A percentile compares a stretch with the other conserved stretches of the same genome.
Evolutionary conservation across 1,284 basidiomycete species (phyloP).

Genomic region (Papiliotrema fonsecae): DNA sequence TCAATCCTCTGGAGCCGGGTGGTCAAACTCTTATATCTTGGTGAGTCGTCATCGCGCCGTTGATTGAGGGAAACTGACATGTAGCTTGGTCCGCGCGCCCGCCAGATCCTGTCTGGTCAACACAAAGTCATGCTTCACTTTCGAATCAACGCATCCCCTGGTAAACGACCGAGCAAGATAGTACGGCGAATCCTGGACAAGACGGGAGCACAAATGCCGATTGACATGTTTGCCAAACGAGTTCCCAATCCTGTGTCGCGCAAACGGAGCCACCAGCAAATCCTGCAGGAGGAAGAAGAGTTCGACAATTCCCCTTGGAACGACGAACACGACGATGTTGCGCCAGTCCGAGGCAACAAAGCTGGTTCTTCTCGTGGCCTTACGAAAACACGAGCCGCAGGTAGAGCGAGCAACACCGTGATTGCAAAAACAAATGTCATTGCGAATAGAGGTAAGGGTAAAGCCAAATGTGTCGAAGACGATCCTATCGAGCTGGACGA

Average conservation of each 20-base stretch:
- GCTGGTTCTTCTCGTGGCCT: constrained; percentile 48
- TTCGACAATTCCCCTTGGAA: constrained; percentile 40
- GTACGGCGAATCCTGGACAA: background rate
- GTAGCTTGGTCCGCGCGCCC: constrained; percentile 30
- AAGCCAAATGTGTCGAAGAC: constrained; percentile 2
- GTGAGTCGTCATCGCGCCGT: constrained; percentile 22
- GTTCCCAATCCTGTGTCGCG: constrained; percentile 22
- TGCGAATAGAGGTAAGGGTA: background rate
- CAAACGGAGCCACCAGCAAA: constrained; percentile 28
- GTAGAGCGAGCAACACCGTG: background rate
- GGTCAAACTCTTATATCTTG: constrained; percentile 43
- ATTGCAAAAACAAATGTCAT: background rate
- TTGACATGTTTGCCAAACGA: constrained; percentile 20
- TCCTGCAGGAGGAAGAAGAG: constrained; percentile 24
- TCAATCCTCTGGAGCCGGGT: constrained; percentile 35
- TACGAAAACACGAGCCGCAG: background rate
- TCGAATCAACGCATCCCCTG: constrained; percentile 17
- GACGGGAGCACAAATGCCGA: constrained; percentile 12
- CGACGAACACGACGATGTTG: constrained; percentile 23
- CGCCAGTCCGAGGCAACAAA: constrained; percentile 15
- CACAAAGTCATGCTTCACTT: constrained; percentile 27
- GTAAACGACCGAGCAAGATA: constrained; percentile 9
- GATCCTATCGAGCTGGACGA: constrained; percentile 10
- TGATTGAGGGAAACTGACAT: background rate
- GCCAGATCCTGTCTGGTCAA: constrained; percentile 23